Evolutionary conservation across 305 asterid species (phyloP).

Genomic region (Fraxinus latifolia): DNA sequence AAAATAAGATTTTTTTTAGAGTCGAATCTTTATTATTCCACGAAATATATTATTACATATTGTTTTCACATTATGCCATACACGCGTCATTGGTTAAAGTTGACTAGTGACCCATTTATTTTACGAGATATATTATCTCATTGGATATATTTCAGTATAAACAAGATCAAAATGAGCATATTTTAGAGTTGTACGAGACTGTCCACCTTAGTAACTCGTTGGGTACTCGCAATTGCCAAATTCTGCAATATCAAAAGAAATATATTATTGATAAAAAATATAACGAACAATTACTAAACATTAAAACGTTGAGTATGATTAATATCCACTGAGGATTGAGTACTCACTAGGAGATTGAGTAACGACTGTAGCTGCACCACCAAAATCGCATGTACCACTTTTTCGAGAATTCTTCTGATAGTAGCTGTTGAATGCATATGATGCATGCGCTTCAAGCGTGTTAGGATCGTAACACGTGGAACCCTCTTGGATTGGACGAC

Average conservation of each 20-base stretch:
- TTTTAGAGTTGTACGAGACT: neutral
- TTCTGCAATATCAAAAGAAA: conserved; percentile 33
- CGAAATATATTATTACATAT: neutral
- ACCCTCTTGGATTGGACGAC: conserved; percentile 62
- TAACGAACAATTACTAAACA: neutral
- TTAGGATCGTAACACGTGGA: conserved; percentile 62
- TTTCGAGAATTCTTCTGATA: conserved; percentile 55
- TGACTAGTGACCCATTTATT: no score
- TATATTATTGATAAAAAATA: neutral
- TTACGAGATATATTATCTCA: no score
- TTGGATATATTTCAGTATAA: no score
- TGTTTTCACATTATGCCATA: neutral
- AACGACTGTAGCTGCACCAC: conserved; percentile 64
- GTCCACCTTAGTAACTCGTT: conserved; percentile 29
- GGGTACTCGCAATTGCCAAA: conserved; percentile 54
- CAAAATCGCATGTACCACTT: conserved; percentile 60
- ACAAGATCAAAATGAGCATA: neutral
- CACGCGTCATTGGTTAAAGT: neutral
- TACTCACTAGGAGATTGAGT: conserved; percentile 65
- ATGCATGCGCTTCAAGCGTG: conserved; percentile 59
- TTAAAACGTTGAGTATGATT: neutral
- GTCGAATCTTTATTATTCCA: neutral
- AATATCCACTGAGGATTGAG: neutral
- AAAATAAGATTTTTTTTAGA: neutral
- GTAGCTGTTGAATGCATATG: conserved; percentile 71